These are phyloP conservation scores for Yarrowia sp. DNA, from an alignment of 805 yeast genomes.

Conservation along the genomic window DNA sequence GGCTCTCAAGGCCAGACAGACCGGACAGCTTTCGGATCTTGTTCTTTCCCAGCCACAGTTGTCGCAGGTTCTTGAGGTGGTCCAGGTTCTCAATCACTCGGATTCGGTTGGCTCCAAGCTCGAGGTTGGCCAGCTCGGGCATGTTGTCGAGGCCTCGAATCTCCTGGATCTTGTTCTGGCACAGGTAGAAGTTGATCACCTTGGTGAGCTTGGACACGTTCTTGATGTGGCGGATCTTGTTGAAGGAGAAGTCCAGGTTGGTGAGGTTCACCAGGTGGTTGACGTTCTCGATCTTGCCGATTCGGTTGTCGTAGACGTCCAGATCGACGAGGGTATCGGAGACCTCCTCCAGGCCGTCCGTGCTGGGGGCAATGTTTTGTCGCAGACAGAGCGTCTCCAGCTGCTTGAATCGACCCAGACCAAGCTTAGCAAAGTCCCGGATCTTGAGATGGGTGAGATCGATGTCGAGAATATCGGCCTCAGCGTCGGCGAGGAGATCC, in stretches of 20 bases:
- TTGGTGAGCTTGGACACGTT: slow-evolving; percentile 63
- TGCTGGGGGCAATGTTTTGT: slow-evolving; percentile 76
- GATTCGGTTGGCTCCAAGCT: slow-evolving; percentile 86
- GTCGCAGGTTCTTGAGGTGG: slow-evolving; percentile 55
- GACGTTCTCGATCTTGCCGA: slow-evolving; percentile 67
- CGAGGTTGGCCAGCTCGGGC: slow-evolving; percentile 61
- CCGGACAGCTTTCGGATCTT: slow-evolving; percentile 63
- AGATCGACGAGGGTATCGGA: slow-evolving; percentile 64
- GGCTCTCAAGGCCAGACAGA: slow-evolving; percentile 55
- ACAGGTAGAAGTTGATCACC: slow-evolving; percentile 72
- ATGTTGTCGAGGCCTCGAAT: slow-evolving; percentile 66
- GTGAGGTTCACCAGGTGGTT: slow-evolving; percentile 57
- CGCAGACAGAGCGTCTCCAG: slow-evolving; percentile 61
- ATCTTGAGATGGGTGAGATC: slow-evolving; percentile 62
- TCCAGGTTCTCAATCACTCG: slow-evolving; percentile 53
- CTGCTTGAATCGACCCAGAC: slow-evolving; percentile 46
- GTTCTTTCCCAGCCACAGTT: slow-evolving; percentile 93
- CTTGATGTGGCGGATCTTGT: slow-evolving; percentile 81
- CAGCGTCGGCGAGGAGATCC: slow-evolving; percentile 51
- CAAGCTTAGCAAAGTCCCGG: slow-evolving; percentile 48
- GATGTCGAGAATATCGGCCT: slow-evolving; percentile 49
- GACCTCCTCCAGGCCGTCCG: slow-evolving; percentile 64
- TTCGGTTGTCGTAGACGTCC: slow-evolving; percentile 89
- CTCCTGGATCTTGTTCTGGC: slow-evolving; percentile 78
- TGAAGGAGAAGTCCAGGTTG: slow-evolving; percentile 80